A percentile compares a stretch with the other conserved stretches of the same genome.
phyloP scores from a whole-genome alignment of 2,329 filamentous ascomycete species.

The Hypoxylon sp. region DNA sequence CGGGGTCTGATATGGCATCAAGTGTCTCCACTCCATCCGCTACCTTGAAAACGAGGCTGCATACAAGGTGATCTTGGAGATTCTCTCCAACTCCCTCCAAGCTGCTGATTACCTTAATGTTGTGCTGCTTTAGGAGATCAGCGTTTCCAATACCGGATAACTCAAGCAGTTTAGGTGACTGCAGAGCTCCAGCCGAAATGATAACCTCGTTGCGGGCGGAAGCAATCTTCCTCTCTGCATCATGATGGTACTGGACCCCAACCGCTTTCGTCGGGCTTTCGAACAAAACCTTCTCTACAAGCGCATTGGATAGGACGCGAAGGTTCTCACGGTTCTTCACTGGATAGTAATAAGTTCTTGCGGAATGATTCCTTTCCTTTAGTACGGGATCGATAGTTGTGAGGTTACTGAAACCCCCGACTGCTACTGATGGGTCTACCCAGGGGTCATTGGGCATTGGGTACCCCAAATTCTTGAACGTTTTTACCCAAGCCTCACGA shows the following conservation, averaged over 20 bases:
- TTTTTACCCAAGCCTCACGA: conserved; percentile 19
- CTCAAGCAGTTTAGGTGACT: conserved; percentile 48
- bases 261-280: conserved; percentile 9
- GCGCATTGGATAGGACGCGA: conserved; percentile 17
- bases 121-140: conserved; percentile 18
- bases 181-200: conserved; percentile 31
- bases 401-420: conserved; percentile 36
- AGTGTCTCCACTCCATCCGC: conserved; percentile 24
- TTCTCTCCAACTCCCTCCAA: conserved; percentile 35
- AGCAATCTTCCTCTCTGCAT: conserved; percentile 1
- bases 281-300: conserved; percentile 32
- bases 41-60: conserved; percentile 24
- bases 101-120: conserved; percentile 19
- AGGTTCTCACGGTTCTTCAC: conserved; percentile 30
- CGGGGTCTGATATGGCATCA: conserved; percentile 27
- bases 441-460: conserved; percentile 16
- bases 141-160: conserved; percentile 48
- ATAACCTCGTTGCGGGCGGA: conserved; percentile 36
- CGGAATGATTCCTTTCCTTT: conserved; percentile 30
- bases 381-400: conserved; percentile 28
- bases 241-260: conserved; percentile 25
- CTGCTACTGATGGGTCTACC: conserved; percentile 10
- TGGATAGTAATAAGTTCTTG: conserved; percentile 30
- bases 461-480: conserved; percentile 14
- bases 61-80: conserved; percentile 38